A percentile compares a stretch with the other conserved stretches of the same genome.
Conservation (phyloP, 2,329 filamentous ascomycete species). For the Bipolaris gigantea region DNA sequence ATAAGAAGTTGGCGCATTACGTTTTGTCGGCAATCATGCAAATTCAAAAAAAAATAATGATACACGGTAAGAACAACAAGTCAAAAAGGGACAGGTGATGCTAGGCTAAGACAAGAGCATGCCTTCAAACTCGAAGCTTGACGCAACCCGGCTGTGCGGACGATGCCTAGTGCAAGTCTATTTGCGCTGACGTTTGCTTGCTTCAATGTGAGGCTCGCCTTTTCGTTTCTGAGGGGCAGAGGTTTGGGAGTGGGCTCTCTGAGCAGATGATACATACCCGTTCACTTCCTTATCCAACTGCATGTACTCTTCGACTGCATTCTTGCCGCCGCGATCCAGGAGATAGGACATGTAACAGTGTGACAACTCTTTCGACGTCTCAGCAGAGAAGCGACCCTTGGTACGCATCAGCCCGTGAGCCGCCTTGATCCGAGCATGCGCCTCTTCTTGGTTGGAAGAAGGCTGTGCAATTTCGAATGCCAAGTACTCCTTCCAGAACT, state of each 20-base stretch:
- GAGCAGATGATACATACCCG: constrained; percentile 56
- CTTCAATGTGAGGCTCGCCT: constrained; percentile 39
- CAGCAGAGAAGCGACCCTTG: constrained; percentile 69
- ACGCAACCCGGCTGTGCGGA: constrained; percentile 8
- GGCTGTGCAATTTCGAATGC: constrained; percentile 87
- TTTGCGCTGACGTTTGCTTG: constrained; percentile 37
- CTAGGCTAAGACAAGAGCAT: constrained; percentile 7
- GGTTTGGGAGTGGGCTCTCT: constrained; percentile 28
- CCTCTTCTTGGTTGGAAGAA: constrained; percentile 65
- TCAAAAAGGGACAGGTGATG: constrained; percentile 9
- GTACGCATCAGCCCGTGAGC: constrained; percentile 75
- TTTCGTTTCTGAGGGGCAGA: constrained; percentile 28
- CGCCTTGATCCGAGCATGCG: constrained; percentile 72
- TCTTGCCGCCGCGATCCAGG: constrained; percentile 77
- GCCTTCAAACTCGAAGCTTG: background rate
- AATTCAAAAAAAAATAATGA: constrained; percentile 22
- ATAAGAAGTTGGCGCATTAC: constrained; percentile 33
- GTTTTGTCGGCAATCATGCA: constrained; percentile 30
- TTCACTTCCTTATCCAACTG: constrained; percentile 83
- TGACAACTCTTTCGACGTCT: constrained; percentile 73
- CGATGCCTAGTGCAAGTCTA: constrained; percentile 17
- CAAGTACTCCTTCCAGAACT: constrained; percentile 90
- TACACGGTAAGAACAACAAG: constrained; percentile 23
- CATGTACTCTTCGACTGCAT: constrained; percentile 84
- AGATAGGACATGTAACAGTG: constrained; percentile 81